Percentiles rank a stretch among this genome's conserved stretches.
Evolutionary conservation across 192 early-diverging fungal species (phyloP).

Genomic region (Entomortierella parvispora): DNA sequence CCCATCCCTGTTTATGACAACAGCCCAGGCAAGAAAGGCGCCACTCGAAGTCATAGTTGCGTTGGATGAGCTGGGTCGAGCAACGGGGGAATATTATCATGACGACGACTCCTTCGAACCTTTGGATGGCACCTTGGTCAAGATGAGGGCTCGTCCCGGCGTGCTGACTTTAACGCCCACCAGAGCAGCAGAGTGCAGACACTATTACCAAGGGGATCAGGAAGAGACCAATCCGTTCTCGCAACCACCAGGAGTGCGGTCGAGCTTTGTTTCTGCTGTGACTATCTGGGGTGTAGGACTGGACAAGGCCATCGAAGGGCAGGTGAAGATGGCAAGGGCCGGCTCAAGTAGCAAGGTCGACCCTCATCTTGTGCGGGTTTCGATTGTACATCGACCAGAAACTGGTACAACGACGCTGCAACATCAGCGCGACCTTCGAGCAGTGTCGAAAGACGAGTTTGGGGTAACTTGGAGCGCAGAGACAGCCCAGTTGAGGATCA

Average conservation of each 20-base stretch:
- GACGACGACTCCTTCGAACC: constrained; percentile 60
- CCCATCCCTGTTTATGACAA: constrained; percentile 53
- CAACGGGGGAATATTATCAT: constrained; percentile 63
- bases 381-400: constrained; percentile 10
- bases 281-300: constrained; percentile 18
- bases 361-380: constrained; percentile 17
- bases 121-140: constrained; percentile 21
- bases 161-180: constrained; percentile 4
- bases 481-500: constrained; percentile 6
- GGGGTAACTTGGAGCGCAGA: constrained; percentile 7
- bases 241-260: neutral
- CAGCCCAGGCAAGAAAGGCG: constrained; percentile 30
- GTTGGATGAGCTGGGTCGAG: constrained; percentile 55
- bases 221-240: neutral
- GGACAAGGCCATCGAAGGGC: neutral
- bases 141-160: constrained; percentile 12
- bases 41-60: constrained; percentile 63
- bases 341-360: constrained; percentile 12
- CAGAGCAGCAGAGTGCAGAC: neutral
- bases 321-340: neutral
- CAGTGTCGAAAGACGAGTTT: neutral
- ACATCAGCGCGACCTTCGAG: constrained; percentile 13
- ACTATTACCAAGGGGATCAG: neutral
- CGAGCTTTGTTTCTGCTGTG: constrained; percentile 4
- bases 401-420: constrained; percentile 1